A percentile compares a stretch with the other conserved stretches of the same genome.
These are phyloP conservation scores for Fusarium liriodendri DNA, from an alignment of 2,329 filamentous ascomycete genomes.

Conservation along the genomic window DNA sequence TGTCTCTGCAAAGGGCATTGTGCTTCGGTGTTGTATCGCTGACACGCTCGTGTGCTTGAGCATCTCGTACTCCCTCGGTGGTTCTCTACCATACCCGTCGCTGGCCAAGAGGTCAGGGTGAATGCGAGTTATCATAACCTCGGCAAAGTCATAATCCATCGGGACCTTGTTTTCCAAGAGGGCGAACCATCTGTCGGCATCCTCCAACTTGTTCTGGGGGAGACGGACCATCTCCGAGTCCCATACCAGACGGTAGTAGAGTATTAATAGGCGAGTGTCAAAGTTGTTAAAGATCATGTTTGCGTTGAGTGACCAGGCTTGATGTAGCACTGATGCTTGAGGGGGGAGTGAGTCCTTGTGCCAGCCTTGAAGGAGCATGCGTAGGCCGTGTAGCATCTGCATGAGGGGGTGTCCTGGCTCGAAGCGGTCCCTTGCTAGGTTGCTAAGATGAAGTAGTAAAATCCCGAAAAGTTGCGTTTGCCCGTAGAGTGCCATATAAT, in stretches of 20 bases:
- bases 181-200: conserved; percentile 14
- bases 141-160: neutral
- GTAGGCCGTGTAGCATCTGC: neutral
- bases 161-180: neutral
- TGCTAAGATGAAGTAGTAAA: neutral
- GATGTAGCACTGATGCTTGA: neutral
- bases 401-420: neutral
- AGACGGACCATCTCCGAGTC: conserved; percentile 2
- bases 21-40: conserved; percentile 21
- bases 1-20: neutral
- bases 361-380: neutral
- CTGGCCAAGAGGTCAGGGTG: neutral
- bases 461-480: conserved; percentile 12
- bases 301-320: conserved; percentile 19
- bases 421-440: neutral
- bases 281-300: conserved; percentile 3
- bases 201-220: neutral
- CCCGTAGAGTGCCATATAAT: conserved; percentile 3
- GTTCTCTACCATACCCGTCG: neutral
- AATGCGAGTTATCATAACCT: neutral
- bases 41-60: conserved; percentile 13
- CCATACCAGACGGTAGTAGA: conserved; percentile 26
- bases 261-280: neutral
- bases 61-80: conserved; percentile 4
- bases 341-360: neutral